Base-by-base conservation (phyloP, 306 rosid genomes). In the Malus sylvestris region DNA sequence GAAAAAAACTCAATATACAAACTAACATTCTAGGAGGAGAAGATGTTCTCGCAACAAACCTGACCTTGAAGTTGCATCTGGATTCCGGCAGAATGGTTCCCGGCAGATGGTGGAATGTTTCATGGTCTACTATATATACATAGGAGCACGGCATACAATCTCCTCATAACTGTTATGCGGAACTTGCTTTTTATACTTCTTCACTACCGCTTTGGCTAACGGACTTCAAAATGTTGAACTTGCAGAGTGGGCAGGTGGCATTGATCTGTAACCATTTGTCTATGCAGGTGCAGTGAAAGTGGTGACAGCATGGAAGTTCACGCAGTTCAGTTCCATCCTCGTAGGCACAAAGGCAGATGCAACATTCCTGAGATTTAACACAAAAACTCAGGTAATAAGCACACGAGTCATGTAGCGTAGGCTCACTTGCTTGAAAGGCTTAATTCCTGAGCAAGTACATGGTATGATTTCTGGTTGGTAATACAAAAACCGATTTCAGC, bases 211-310 rank as follows among this genome's bases (percentile, higher is more conserved):
- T 68, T 76, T 65, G 80, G 44, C 82, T 71, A 51, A 63, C 79
- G 1, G 79, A 70, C 81, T 85, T 85, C 88, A 88, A 84, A 81
- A 92, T 86, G 83, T 95, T 85, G 67, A 78, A 91, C 84, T 95
- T 95, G 96, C 99, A 95, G 78, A 95, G 97, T 15, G 97, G 99
- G 74, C 97, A 95, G 65, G 87, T 89, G 4, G 97, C 92, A 67
- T 92, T 92, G 68, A 95, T 85, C 77, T 82, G 92, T 77, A 95
- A 76, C 97, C 98, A 92, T 85, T 87, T 92, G 83, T 95, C 97
- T 32, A 95, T 88, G 89, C 99, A 95, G 60, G 85, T 61, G 80
- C 93, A 81, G 76, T 95, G 99, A 61, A 95, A 95, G 85, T 92
- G 97, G 86, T 95, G 99, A 77, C 79, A 81, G 81, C 99, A 90